Base-by-base conservation (phyloP, 768 basidiomycete genomes). In the Mycena amicta region DNA sequence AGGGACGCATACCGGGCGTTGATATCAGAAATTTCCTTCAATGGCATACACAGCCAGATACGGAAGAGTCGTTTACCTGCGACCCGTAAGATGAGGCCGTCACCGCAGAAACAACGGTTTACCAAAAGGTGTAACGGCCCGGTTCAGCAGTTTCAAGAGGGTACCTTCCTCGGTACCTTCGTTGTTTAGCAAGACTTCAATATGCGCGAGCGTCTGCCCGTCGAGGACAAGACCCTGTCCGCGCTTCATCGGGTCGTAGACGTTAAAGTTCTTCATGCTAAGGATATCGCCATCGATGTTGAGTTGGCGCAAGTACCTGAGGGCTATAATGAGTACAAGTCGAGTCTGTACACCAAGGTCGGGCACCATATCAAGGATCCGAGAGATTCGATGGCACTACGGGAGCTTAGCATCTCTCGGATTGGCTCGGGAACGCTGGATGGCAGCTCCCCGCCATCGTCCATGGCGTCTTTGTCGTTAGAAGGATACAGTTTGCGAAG, bases 31-130 rank as follows among this genome's bases (percentile, higher is more conserved):
- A 87, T 86, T 37, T 91, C 85, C 28, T 89, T 85, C 61, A 99
- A 74, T 20, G 97, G 97, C 81, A 89, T 89, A 62, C 93, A 97
- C 6, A 99, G 78, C 97, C 97, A 99, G 53, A 96, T 90, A 40
- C 95, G 86, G 82, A 99, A 98, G 27, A 98, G 80, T 25, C 97
- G 85, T 71, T 98, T 98, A n/a, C n/a, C n/a, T n/a, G n/a, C n/a
- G n/a, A n/a, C n/a, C n/a, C n/a, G n/a, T n/a, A n/a, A n/a, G n/a
- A n/a, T n/a, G n/a, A n/a, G n/a, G n/a, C n/a, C n/a, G n/a, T n/a
- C n/a, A n/a, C n/a, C n/a, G n/a, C n/a, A n/a, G n/a, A n/a, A n/a
- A n/a, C n/a, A n/a, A n/a, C n/a, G n/a, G n/a, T n/a, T n/a, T n/a
- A 90, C 94, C 97, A 60, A 93, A 98, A 2, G 97, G 94, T 1